Conservation (phyloP, 371 early-diverging fungal species). For the Mortierella sp. region DNA sequence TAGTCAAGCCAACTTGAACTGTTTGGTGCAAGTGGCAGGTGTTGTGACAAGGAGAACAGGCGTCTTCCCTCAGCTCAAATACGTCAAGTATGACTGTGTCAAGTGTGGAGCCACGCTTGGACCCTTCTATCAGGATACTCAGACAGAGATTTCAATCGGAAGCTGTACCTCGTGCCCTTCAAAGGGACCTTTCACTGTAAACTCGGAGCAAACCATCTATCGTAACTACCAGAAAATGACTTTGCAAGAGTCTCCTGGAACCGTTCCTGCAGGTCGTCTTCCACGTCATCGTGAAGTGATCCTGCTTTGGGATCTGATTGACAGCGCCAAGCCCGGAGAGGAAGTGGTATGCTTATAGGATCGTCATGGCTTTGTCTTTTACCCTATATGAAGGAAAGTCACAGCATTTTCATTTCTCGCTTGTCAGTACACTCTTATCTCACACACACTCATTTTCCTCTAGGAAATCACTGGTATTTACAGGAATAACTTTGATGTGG, state of each 20-base stretch:
- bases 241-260: conserved; percentile 98
- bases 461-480: conserved; percentile 98
- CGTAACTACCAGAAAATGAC: conserved; percentile 99
- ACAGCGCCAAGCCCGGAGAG: conserved; percentile 98
- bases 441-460: neutral
- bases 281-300: conserved; percentile 98
- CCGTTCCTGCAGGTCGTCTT: conserved; percentile 97
- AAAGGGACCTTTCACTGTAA: conserved; percentile 93
- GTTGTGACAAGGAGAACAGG: conserved; percentile 97
- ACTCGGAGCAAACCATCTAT: conserved; percentile 96
- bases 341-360: conserved; percentile 79
- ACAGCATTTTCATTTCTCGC: too few species aligned
- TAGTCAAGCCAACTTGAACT: conserved; percentile 92
- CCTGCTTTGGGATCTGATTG: conserved; percentile 97
- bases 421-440: too few species aligned
- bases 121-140: conserved; percentile 95
- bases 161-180: conserved; percentile 96
- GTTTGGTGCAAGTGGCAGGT: conserved; percentile 93
- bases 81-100: conserved; percentile 97
- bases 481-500: conserved; percentile 93
- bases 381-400: too few species aligned
- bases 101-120: conserved; percentile 96
- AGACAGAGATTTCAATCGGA: conserved; percentile 85
- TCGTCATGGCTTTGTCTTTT: neutral
- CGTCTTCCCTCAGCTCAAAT: conserved; percentile 97